Conservation (phyloP, 2,329 filamentous ascomycete species). For the Davidsoniella australis region DNA sequence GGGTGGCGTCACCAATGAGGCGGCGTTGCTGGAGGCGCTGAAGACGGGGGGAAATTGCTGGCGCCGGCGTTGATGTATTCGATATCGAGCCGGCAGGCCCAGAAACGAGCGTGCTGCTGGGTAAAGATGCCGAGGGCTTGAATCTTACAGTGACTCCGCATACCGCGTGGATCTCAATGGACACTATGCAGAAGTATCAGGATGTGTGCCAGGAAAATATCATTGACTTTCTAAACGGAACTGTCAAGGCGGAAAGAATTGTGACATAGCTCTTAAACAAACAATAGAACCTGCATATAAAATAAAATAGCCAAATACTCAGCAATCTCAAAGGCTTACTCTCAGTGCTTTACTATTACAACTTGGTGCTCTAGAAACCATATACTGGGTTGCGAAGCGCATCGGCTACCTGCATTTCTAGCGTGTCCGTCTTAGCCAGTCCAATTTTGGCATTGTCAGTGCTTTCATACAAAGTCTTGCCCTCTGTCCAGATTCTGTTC, state of each 20-base stretch:
- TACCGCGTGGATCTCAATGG: slow-evolving; percentile 12
- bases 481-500: no score
- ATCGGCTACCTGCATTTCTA: neutral
- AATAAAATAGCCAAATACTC: no score
- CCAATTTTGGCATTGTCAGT: neutral
- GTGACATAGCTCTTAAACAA: neutral
- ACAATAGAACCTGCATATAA: no score
- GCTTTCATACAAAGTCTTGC: no score
- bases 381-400: neutral
- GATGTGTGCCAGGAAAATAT: slow-evolving; percentile 12
- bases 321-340: no score
- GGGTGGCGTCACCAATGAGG: slow-evolving; percentile 66
- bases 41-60: slow-evolving; percentile 56
- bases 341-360: no score
- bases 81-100: slow-evolving; percentile 49
- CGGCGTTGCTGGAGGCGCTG: slow-evolving; percentile 51
- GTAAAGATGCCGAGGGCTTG: neutral
- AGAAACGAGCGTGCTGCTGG: slow-evolving; percentile 13
- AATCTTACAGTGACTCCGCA: slow-evolving; percentile 13
- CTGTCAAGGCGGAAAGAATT: slow-evolving; percentile 4
- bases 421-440: neutral
- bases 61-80: slow-evolving; percentile 67
- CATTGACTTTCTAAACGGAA: slow-evolving; percentile 1
- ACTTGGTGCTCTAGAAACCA: no score
- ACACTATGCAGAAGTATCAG: slow-evolving; percentile 12